Base-by-base conservation (phyloP, 2,329 filamentous ascomycete genomes). In the Calonectria ilicicola region DNA sequence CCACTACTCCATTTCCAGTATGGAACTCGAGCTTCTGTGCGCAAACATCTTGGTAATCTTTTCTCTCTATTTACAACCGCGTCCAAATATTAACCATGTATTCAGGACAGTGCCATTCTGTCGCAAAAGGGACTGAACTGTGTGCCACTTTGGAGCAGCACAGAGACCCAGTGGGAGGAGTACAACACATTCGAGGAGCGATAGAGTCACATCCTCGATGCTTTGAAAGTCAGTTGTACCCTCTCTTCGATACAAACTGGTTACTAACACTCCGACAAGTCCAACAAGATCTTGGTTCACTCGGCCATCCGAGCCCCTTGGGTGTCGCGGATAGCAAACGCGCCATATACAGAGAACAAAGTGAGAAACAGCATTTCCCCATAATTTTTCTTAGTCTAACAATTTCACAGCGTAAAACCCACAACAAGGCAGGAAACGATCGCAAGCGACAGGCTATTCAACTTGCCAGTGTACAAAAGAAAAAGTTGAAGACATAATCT, bases 131-230 rank as follows among this genome's bases (percentile, higher is more conserved):
- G 78, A 2, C 29, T 49, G 4, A 79, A 77, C 63, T 64, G 38
- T n/a, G 46, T 76, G 35, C 77, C 77, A 1, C 51, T 79, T 1
- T 79, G 76, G 77, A 78, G 77, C 12, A 70, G 72, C 53, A 72
- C 69, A 15, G 77, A 79, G n/a, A 65, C 76, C 17, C 73, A 77
- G 44, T 77, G 77, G 75, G 77, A 79, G 49, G 72, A 79, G 70
- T 78, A 73, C 49, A 71, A 56, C 21, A 76, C 70, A 40, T 79
- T 79, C 67, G 72, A 67, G 69, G 76, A 77, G 73, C 77, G 77
- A 65, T 79, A 78, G 77, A 58, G 38, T 32, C 76, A 74, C 69
- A 74, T 79, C 69, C 68, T 79, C 58, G 65, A 70, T 56, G 76
- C 73, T 7, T 79, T 79, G 65, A 72, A 74, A 68, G 77, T 75